Conservation (phyloP, 257 asterid species). For the Solanum bukasovii region DNA sequence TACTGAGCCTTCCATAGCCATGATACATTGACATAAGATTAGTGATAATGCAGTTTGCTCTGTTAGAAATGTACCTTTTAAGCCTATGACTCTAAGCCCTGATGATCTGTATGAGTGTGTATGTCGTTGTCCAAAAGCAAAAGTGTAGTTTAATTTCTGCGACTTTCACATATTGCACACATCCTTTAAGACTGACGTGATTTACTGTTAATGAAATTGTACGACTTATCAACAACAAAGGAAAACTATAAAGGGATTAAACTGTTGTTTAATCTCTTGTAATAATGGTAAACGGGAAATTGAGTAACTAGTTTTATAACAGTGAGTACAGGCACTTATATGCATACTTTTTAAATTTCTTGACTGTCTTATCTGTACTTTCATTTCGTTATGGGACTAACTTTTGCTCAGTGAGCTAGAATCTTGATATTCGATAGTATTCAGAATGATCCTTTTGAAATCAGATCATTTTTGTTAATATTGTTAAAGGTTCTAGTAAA, state of each 20-base stretch:
- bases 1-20: background rate
- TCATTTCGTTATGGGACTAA: background rate
- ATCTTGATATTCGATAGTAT: background rate
- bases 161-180: background rate
- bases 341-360: background rate
- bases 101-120: background rate
- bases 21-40: background rate
- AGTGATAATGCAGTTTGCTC: background rate
- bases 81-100: background rate
- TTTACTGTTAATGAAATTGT: background rate
- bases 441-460: background rate
- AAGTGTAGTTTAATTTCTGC: background rate
- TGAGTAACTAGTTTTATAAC: background rate
- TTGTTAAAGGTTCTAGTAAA: background rate
- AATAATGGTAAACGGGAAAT: background rate
- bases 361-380: background rate
- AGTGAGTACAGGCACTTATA: background rate
- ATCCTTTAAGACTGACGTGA: background rate
- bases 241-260: background rate
- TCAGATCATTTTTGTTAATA: background rate
- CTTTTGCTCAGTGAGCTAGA: background rate
- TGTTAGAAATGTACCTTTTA: background rate
- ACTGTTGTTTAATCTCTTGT: background rate
- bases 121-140: background rate
- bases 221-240: background rate